A percentile compares a stretch with the other conserved stretches of the same genome.
Conservation (phyloP, 139 green algal genomes). For the Chlorella sp. region DNA sequence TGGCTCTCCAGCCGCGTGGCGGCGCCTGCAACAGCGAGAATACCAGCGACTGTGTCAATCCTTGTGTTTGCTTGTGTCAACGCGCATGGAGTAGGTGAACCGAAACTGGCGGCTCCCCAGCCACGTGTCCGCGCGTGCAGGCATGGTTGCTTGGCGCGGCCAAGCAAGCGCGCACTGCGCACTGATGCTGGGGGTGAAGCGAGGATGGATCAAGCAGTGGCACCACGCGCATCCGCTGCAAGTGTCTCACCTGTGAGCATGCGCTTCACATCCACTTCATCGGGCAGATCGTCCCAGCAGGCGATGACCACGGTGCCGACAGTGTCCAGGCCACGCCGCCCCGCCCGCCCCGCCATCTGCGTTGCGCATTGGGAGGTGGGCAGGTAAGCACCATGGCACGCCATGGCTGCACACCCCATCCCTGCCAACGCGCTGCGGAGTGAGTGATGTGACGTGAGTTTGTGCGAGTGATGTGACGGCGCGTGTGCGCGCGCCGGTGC, state of each 20-base stretch:
- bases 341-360: conserved; percentile 93
- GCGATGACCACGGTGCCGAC: conserved; percentile 93
- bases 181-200: too few species aligned
- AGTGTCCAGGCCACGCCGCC: conserved; percentile 84
- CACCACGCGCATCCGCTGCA: too few species aligned
- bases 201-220: neutral
- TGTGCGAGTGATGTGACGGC: too few species aligned
- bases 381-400: too few species aligned
- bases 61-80: too few species aligned
- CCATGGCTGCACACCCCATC: too few species aligned
- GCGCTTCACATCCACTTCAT: conserved; percentile 70
- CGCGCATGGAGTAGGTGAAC: neutral
- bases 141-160: too few species aligned
- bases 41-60: neutral
- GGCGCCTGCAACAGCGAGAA: conserved; percentile 25
- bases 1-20: conserved; percentile 87
- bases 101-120: neutral
- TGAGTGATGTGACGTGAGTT: too few species aligned
- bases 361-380: too few species aligned
- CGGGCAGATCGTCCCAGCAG: conserved; percentile 75
- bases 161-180: too few species aligned
- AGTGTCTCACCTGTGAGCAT: conserved; percentile 74
- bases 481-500: too few species aligned
- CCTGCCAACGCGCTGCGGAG: too few species aligned
- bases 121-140: neutral